Evolutionary conservation across 192 early-diverging fungal species (phyloP).

Genomic region (Gonapodya sp.): DNA sequence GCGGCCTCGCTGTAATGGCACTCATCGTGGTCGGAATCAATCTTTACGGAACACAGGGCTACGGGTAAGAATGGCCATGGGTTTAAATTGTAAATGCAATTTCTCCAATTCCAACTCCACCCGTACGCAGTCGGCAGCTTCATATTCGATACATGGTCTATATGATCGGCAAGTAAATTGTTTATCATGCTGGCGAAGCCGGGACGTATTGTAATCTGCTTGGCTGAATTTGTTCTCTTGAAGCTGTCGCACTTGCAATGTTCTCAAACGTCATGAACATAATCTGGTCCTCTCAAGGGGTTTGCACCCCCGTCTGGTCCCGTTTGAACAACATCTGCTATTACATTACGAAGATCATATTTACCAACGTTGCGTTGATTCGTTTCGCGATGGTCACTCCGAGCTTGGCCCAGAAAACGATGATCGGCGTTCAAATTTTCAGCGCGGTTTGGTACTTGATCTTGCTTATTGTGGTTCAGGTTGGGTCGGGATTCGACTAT

Average conservation of each 20-base stretch:
- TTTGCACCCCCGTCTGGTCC: neutral
- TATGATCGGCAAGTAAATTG: neutral
- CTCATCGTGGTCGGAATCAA: neutral
- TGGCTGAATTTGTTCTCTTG: neutral
- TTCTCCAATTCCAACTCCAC: neutral
- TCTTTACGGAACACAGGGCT: neutral
- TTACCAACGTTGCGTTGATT: neutral
- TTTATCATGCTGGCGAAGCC: neutral
- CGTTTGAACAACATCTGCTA: neutral
- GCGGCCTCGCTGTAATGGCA: slow-evolving; percentile 1
- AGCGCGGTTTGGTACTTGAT: neutral
- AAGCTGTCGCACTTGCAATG: neutral
- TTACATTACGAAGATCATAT: neutral
- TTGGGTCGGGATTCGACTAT: neutral
- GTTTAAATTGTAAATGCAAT: neutral
- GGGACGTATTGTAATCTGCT: neutral
- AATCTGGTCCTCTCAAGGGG: neutral
- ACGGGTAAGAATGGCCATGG: neutral
- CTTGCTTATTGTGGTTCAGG: neutral
- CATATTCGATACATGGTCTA: neutral
- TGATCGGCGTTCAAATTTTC: neutral
- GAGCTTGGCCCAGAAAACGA: neutral
- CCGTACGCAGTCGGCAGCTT: neutral
- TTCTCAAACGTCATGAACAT: neutral
- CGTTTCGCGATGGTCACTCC: neutral